Base-by-base conservation (phyloP, 345 rosid species). In the Cochlearia excelsa region DNA sequence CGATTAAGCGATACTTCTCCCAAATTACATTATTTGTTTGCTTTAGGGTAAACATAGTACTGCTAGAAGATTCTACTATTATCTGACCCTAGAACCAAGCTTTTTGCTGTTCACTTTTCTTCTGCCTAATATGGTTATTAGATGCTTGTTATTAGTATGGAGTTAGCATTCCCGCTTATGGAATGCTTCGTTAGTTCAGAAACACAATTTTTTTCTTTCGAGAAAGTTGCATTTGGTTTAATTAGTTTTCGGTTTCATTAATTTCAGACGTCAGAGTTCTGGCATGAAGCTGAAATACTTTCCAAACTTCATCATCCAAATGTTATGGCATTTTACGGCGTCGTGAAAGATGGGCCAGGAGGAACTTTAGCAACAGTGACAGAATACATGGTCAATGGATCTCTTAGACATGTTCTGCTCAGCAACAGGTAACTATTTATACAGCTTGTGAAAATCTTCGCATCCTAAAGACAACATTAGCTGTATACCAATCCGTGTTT, bases 281-380 rank as follows among this genome's bases (percentile, higher is more conserved):
- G 99, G 99, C 87, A 84, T 63, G 99, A 94, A 83, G 99, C 97
- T 75, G 99, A 90, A 62, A 90, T 94, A 67, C 96, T 94, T 72
- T 90, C 99, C 53, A 90, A 83, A 86, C 95, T 94, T 67, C 97
- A 90, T 71, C 99, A 94, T 75, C 97, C 99, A 60, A 94, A 94
- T 78, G 96, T 94, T 51, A 85, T 94, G 76, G 97, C 99, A 65
- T 94, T 90, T 74, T 94, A 94, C 54, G 99, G 99, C 3, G 99
- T 94, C 57, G 99, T 94, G 74, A 82, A 83, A 73, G 95, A 94
- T 81, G 96, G 96, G 43, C 97, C 95, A 33, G 95, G 97, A 37
- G 96, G 84, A 63, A 81, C 99, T 38, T 75, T 94, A 68, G 99
- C 99, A 65, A 87, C 99, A n/a, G 99, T 94, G 67, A 76, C 99